phyloP scores from a whole-genome alignment of 768 basidiomycete species.

The Rhizopogon rudus region DNA sequence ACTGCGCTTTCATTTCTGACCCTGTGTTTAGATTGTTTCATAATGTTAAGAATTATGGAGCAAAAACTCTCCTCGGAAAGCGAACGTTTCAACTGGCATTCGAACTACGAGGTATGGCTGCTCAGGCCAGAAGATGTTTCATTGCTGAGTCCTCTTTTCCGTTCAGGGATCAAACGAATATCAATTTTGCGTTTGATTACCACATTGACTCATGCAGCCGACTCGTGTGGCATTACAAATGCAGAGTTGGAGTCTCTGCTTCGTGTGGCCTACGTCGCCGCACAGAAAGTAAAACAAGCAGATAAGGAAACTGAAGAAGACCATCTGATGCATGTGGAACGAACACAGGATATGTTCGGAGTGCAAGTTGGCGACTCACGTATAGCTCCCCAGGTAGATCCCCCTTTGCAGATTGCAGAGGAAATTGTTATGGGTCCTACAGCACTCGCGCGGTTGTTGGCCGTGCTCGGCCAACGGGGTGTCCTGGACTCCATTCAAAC shows the following conservation, averaged over 20 bases:
- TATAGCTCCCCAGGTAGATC: conserved; percentile 9
- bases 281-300: conserved; percentile 9
- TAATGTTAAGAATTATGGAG: conserved; percentile 14
- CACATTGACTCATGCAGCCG: conserved; percentile 9
- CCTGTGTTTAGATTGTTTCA: conserved; percentile 9
- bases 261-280: conserved; percentile 14
- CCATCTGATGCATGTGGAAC: conserved; percentile 10
- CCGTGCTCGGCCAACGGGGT: conserved; percentile 21
- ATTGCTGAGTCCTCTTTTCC: neutral
- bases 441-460: conserved; percentile 21
- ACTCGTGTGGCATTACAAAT: conserved; percentile 8
- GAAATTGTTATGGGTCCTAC: conserved; percentile 19
- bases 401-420: conserved; percentile 17
- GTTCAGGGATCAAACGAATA: conserved; percentile 17
- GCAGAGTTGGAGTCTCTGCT: conserved; percentile 21
- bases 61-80: conserved; percentile 5
- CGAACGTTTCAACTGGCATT: conserved; percentile 14
- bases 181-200: conserved; percentile 21
- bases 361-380: conserved; percentile 12
- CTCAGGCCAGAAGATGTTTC: neutral
- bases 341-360: conserved; percentile 16
- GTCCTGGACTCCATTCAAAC: conserved; percentile 12
- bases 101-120: conserved; percentile 13
- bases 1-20: neutral
- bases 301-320: conserved; percentile 5